A percentile compares a stretch with the other conserved stretches of the same genome.
Conservation (phyloP, 2,329 filamentous ascomycete species). For the Dothideomycetes sp. region DNA sequence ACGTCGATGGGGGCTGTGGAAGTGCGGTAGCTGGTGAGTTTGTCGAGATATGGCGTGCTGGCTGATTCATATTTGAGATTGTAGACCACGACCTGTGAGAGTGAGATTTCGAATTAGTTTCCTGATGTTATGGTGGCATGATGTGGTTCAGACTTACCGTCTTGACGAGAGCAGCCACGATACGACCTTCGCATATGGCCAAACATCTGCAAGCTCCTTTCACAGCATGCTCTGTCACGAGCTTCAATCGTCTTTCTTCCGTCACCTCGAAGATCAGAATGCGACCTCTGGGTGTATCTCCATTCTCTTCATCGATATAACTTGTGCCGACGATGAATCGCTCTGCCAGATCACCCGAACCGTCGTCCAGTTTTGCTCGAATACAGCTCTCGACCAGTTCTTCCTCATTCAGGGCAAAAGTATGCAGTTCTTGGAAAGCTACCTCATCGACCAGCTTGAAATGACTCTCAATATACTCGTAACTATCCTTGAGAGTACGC, state of each 20-base stretch:
- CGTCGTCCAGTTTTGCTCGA: slow-evolving; percentile 60
- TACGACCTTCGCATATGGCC: slow-evolving; percentile 61
- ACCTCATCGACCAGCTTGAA: slow-evolving; percentile 89
- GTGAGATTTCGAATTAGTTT: too few relatives aligned
- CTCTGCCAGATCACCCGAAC: slow-evolving; percentile 49
- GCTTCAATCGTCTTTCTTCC: slow-evolving; percentile 60
- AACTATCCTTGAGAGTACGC: slow-evolving; percentile 58
- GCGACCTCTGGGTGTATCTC: slow-evolving; percentile 56
- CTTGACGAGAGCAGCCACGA: slow-evolving; percentile 84
- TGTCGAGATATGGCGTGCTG: slow-evolving; percentile 51
- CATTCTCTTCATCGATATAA: slow-evolving; percentile 55
- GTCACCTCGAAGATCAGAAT: slow-evolving; percentile 80
- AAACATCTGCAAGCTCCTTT: slow-evolving; percentile 76
- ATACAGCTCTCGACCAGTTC: slow-evolving; percentile 84
- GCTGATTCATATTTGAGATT: slow-evolving; percentile 45
- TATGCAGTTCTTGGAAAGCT: slow-evolving; percentile 68
- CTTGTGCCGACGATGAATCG: slow-evolving; percentile 88
- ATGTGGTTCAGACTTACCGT: slow-evolving; percentile 50
- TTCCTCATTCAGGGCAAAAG: slow-evolving; percentile 52
- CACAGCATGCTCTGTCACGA: slow-evolving; percentile 59
- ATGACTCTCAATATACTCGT: slow-evolving; percentile 68
- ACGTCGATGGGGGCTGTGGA: slow-evolving; percentile 78
- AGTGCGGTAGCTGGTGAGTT: slow-evolving; percentile 67
- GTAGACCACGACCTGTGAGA: slow-evolving; percentile 52
- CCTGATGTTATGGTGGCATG: too few relatives aligned